Base-by-base conservation (phyloP, 2,329 filamentous ascomycete species). In the Diaporthe humulicola region DNA sequence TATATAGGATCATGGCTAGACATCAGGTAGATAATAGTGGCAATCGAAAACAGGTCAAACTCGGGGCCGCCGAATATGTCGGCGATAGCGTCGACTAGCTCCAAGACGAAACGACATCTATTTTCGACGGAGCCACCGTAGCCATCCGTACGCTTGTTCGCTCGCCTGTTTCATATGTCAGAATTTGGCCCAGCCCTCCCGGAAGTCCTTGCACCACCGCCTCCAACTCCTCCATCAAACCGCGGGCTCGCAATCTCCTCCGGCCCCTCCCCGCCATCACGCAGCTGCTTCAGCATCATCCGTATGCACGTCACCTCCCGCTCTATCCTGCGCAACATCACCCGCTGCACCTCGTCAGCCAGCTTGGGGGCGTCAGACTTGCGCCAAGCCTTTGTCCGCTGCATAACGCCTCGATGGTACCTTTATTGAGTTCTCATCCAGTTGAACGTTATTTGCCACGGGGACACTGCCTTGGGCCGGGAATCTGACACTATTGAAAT, bases 51-150 rank as follows among this genome's bases (percentile, higher is more conserved):
- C n/a, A n/a, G n/a, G n/a, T n/a, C 38, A 28, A 82, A 79, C 10
- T 87, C 82, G 0, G 57, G 36, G 4, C 38, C 36, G 17, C 14
- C 50, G 28, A 42, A 73, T 45, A 28, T 25, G 4, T 73, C 58
- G 70, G 38, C 40, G 7, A 73, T 73, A 12, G 83, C 80, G 69
- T 87, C 83, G 4, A 85, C 81, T 15, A 89, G 84, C 74, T 90
- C 87, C 15, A 89, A 76, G 0, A 82, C 83, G 74, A 90, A 87
- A 0, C 87, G 83, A 3, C 84, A 83, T 22, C 88, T 84, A 69
- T 89, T 89, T 77, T 88, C 85, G 70, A 87, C 87, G 64, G 82
- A 85, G n/a, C 87, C 87, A 7, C 87, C 87, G 75, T 88, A 89
- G 60, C 84, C 77, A 71, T 89, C 87, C 1, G 83, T 87, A 0